Conservation (phyloP, 768 basidiomycete genomes). For the Leccinum olivaceopallidum region DNA sequence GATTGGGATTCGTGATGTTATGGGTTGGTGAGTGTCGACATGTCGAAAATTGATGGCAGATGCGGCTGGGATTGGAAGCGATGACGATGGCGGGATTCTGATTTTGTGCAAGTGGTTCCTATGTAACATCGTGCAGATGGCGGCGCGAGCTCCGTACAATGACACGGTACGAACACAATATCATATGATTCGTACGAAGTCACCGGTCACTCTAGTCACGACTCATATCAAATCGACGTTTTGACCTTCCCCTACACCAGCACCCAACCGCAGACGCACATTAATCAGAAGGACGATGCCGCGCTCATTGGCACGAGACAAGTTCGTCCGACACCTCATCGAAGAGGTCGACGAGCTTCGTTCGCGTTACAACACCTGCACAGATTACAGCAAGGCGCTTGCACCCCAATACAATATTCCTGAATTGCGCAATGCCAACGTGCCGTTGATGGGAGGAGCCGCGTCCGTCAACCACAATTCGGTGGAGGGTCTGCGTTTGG, state of each 20-base stretch:
- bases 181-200: too few species aligned
- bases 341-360: background rate
- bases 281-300: background rate
- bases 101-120: background rate
- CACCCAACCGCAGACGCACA: background rate
- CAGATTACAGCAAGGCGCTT: background rate
- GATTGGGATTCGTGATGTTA: slow-evolving; percentile 57
- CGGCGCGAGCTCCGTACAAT: too few species aligned
- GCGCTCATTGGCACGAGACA: background rate
- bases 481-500: background rate
- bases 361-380: background rate
- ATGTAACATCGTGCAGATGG: too few species aligned
- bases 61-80: background rate
- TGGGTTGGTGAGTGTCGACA: background rate
- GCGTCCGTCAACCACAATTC: background rate
- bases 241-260: too few species aligned
- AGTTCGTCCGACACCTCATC: background rate
- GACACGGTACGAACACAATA: too few species aligned
- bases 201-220: too few species aligned
- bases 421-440: background rate
- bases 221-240: too few species aligned
- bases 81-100: background rate
- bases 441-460: background rate
- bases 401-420: background rate
- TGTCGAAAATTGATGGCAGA: too few species aligned